A percentile compares a stretch with the other conserved stretches of the same genome.
Evolutionary conservation across 1,284 basidiomycete genomes (phyloP).

Genomic region (Polyporus tsugae): DNA sequence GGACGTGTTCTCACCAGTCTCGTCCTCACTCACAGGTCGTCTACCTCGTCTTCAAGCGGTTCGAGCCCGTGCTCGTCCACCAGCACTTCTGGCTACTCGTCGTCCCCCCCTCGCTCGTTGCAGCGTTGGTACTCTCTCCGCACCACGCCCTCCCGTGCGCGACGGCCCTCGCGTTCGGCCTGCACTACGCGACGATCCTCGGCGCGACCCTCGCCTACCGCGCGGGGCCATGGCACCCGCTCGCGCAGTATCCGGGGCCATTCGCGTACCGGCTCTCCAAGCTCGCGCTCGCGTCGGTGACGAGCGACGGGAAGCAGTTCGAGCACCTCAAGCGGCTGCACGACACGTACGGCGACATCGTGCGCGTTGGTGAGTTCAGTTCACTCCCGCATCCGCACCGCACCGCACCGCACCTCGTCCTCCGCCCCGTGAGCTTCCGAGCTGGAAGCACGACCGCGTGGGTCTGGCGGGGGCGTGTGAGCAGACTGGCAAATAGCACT

Average conservation of each 20-base stretch:
- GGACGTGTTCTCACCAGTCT: not conserved
- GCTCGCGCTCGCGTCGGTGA: slow-evolving; percentile 27
- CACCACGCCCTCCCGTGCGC: not conserved
- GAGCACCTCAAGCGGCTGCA: slow-evolving; percentile 33
- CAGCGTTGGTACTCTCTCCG: not conserved
- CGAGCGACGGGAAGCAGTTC: slow-evolving; percentile 33
- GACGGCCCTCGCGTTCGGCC: slow-evolving; percentile 1
- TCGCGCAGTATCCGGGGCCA: slow-evolving; percentile 34
- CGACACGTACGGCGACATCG: slow-evolving; percentile 37
- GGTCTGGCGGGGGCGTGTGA: not conserved
- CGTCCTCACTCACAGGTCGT: not conserved
- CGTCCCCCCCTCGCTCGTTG: not conserved
- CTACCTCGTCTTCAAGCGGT: slow-evolving; percentile 17
- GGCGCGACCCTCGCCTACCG: slow-evolving; percentile 1
- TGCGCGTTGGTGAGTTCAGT: slow-evolving; percentile 34
- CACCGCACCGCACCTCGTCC: not conserved
- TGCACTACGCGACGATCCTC: slow-evolving; percentile 7
- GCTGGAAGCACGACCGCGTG: not conserved
- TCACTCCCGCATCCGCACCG: not conserved
- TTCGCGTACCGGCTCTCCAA: slow-evolving; percentile 32
- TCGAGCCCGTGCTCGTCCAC: slow-evolving; percentile 9
- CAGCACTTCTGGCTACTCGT: slow-evolving; percentile 15
- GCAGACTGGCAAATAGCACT: not conserved
- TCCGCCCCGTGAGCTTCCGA: not conserved
- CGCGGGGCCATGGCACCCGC: slow-evolving; percentile 10